Conservation (phyloP, 345 rosid genomes). For the Moricandia arvensis region DNA sequence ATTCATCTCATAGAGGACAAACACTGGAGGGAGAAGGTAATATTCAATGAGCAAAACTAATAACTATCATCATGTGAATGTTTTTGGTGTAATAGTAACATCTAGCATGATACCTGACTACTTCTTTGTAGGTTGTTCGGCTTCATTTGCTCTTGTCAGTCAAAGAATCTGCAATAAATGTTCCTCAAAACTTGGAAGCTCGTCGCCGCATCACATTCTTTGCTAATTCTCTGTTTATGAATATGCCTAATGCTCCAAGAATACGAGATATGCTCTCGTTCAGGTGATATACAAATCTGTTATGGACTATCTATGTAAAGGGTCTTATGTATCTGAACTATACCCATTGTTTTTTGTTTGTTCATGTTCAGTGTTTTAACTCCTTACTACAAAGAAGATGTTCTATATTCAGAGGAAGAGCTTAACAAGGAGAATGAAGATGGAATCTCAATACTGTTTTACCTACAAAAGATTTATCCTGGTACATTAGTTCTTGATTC, state of each 20-base stretch:
- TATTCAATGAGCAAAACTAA: neutral
- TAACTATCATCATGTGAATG: neutral
- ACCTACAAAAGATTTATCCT: slow-evolving; percentile 85
- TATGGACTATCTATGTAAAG: neutral
- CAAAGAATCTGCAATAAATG: slow-evolving; percentile 96
- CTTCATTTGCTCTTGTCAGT: slow-evolving; percentile 83
- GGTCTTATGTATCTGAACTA: slow-evolving; percentile 11
- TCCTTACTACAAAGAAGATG: slow-evolving; percentile 85
- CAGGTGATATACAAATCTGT: slow-evolving; percentile 46
- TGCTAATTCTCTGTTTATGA: slow-evolving; percentile 95
- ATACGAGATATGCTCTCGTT: slow-evolving; percentile 91
- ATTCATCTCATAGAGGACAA: slow-evolving; percentile 23
- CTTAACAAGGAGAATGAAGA: slow-evolving; percentile 86
- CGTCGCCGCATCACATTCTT: slow-evolving; percentile 97
- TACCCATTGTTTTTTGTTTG: slow-evolving; percentile 25
- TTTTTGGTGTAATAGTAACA: neutral
- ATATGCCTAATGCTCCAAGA: slow-evolving; percentile 85
- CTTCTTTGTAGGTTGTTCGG: slow-evolving; percentile 56
- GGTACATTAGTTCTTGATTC: slow-evolving; percentile 47
- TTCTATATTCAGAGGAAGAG: slow-evolving; percentile 80
- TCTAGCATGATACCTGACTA: slow-evolving; percentile 14
- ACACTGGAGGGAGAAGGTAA: slow-evolving; percentile 76
- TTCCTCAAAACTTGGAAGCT: slow-evolving; percentile 93
- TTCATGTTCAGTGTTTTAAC: slow-evolving; percentile 74
- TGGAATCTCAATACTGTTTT: slow-evolving; percentile 76